Conservation (phyloP, 2,329 filamentous ascomycete genomes). For the Pseudodiploospora longispora region DNA sequence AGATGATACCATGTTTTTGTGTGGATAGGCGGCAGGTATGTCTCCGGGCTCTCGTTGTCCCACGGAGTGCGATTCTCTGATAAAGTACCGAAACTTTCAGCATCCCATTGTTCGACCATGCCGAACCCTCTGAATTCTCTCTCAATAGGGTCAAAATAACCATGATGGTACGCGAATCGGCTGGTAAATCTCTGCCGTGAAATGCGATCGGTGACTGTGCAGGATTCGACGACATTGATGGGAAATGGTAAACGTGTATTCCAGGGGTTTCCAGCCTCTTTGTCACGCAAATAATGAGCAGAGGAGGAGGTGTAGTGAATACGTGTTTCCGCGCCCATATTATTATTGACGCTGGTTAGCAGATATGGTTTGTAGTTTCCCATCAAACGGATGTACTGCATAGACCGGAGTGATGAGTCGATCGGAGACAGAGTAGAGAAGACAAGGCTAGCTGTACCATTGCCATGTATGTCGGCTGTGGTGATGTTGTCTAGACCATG, state of each 20-base stretch:
- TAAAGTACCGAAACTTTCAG: slow-evolving; percentile 4
- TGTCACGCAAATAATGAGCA: slow-evolving; percentile 16
- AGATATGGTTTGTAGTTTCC: slow-evolving; percentile 8
- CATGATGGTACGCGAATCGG: slow-evolving; percentile 17
- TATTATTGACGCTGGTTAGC: slow-evolving; percentile 12
- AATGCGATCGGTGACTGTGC: slow-evolving; percentile 6
- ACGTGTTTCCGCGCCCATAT: slow-evolving; percentile 12
- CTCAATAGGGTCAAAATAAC: slow-evolving; percentile 19
- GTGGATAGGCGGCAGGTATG: slow-evolving; percentile 2
- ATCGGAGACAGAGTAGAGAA: too few relatives aligned
- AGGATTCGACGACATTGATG: slow-evolving; percentile 16
- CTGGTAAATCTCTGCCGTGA: background rate
- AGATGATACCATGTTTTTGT: slow-evolving; percentile 9
- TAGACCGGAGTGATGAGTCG: too few relatives aligned
- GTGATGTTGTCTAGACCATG: too few relatives aligned
- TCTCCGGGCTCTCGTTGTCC: background rate
- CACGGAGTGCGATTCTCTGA: background rate
- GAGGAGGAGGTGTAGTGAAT: slow-evolving; percentile 16
- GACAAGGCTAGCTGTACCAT: too few relatives aligned
- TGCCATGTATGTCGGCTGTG: too few relatives aligned
- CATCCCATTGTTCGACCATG: slow-evolving; percentile 19
- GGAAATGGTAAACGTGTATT: slow-evolving; percentile 18
- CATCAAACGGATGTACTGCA: slow-evolving; percentile 12
- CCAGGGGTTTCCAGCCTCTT: slow-evolving; percentile 15
- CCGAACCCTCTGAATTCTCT: slow-evolving; percentile 23